Evolutionary conservation across 768 basidiomycete species (phyloP), one percentile per base, ranked within the genome.

Genomic region (Leucocoprinus leucothites): DNA sequence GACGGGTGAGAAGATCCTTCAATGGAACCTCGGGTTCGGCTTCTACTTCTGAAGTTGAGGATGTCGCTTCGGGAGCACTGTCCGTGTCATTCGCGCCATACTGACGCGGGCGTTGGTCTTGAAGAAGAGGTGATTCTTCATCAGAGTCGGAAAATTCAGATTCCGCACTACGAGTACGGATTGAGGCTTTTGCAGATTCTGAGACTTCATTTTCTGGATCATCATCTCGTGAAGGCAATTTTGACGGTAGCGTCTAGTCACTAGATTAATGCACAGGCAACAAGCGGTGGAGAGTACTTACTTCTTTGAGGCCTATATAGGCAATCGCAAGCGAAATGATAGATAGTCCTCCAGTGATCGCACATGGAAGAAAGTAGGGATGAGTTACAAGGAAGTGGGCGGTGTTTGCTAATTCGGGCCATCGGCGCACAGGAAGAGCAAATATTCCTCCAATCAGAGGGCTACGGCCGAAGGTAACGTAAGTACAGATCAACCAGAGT

Each of bases 361-460:
- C 46, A 60, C 74, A 74, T 24, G 72, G 69, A 35, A 74, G 64
- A 38, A 75, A 68, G 57, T 73, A 75, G 2, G 73, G 71, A 60
- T 74, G 61, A 1, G 62, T 52, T 8, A 53, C 46, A 31, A 71
- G 65, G 48, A 72, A 64, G 16, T 38, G 16, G 3, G 36, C 13
- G n/a, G 64, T 48, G 9, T 48, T 51, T 43, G 71, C 68, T 3
- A 60, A 52, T 7, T 55, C 35, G 3, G 70, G 69, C 61, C 66
- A 71, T 46, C 59, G 50, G 25, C 60, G 54, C 7, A 65, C 59
- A 6, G 72, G 70, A 21, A 65, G 59, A 18, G 72, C 58, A 21
- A 74, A 61, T 4, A 66, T n/a, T 1, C 73, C 72, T 11, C 73
- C 73, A 4, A 72, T 62, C n/a, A 64, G 48, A 9, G 66, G 68